Conservation (phyloP, 2,329 filamentous ascomycete species). For the Phialophora expanda region DNA sequence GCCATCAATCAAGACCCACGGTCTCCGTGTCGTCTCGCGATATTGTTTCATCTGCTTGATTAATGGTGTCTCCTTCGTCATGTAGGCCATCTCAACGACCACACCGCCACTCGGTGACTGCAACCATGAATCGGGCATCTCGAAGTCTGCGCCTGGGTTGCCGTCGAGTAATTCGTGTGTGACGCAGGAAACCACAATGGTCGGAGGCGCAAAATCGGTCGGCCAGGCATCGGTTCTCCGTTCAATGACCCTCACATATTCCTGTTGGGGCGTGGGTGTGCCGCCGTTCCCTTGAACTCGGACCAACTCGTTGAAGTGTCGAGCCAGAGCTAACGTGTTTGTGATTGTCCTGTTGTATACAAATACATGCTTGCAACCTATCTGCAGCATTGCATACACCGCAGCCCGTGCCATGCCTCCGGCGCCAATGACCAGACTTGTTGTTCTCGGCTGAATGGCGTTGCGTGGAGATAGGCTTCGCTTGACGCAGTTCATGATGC, state of each 20-base stretch:
- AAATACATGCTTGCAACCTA: slow-evolving; percentile 76
- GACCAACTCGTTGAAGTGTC: slow-evolving; percentile 67
- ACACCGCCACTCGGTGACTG: slow-evolving; percentile 75
- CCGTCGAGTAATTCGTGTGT: slow-evolving; percentile 68
- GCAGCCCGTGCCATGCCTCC: slow-evolving; percentile 79
- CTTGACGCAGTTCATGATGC: slow-evolving; percentile 50
- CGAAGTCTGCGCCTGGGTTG: slow-evolving; percentile 69
- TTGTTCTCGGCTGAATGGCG: slow-evolving; percentile 58
- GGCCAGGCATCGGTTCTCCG: slow-evolving; percentile 70
- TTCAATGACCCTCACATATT: slow-evolving; percentile 59
- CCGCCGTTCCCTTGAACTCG: slow-evolving; percentile 44
- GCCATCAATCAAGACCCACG: slow-evolving; percentile 76
- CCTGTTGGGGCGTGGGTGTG: slow-evolving; percentile 45
- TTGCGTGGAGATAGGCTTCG: slow-evolving; percentile 55
- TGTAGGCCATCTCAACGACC: slow-evolving; percentile 75
- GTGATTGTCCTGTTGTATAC: slow-evolving; percentile 72
- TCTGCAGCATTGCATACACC: slow-evolving; percentile 76
- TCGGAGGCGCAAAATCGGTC: slow-evolving; percentile 65
- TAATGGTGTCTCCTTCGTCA: slow-evolving; percentile 73
- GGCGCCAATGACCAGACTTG: slow-evolving; percentile 62
- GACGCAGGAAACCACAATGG: slow-evolving; percentile 77
- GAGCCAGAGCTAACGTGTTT: slow-evolving; percentile 70
- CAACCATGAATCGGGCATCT: slow-evolving; percentile 72
- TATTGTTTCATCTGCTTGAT: slow-evolving; percentile 68
- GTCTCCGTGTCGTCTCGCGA: slow-evolving; percentile 58